Evolutionary conservation across 2,329 filamentous ascomycete species (phyloP).

Genomic region (Colletotrichum tabaci): DNA sequence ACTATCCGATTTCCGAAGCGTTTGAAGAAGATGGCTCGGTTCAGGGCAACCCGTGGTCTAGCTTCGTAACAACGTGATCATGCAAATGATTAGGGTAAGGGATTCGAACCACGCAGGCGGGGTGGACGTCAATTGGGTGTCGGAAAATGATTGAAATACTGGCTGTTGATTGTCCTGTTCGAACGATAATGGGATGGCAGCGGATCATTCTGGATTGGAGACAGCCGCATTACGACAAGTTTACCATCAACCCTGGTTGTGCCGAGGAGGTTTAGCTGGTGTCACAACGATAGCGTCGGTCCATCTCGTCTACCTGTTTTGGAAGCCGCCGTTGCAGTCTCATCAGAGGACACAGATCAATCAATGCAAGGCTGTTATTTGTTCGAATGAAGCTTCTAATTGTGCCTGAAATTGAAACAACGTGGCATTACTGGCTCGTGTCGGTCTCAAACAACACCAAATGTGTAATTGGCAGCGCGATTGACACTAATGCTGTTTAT

Average conservation of each 20-base stretch:
- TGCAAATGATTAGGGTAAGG: neutral
- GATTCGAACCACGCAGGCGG: neutral
- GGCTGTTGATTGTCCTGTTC: neutral
- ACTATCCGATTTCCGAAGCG: neutral
- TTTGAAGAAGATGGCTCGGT: neutral
- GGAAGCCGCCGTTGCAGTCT: neutral
- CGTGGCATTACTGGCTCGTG: neutral
- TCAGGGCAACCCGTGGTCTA: neutral
- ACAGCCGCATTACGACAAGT: neutral
- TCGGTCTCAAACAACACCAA: neutral
- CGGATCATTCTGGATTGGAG: neutral
- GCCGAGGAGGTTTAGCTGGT: neutral
- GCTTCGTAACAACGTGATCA: conserved; percentile 15
- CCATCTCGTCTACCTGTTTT: neutral
- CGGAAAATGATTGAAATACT: neutral
- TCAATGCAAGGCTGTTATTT: neutral
- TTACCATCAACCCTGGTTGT: neutral
- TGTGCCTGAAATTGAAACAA: neutral
- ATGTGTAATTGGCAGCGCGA: neutral
- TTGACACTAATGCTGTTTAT: no score
- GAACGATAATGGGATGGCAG: conserved; percentile 5
- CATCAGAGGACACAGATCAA: neutral
- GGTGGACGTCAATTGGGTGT: neutral
- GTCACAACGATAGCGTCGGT: neutral
- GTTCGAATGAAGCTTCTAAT: neutral